Percentiles rank a stretch among this genome's conserved stretches.
These are phyloP conservation scores for Xerocomus brunneocitrinus DNA, from an alignment of 768 basidiomycete genomes.

Conservation along the genomic window DNA sequence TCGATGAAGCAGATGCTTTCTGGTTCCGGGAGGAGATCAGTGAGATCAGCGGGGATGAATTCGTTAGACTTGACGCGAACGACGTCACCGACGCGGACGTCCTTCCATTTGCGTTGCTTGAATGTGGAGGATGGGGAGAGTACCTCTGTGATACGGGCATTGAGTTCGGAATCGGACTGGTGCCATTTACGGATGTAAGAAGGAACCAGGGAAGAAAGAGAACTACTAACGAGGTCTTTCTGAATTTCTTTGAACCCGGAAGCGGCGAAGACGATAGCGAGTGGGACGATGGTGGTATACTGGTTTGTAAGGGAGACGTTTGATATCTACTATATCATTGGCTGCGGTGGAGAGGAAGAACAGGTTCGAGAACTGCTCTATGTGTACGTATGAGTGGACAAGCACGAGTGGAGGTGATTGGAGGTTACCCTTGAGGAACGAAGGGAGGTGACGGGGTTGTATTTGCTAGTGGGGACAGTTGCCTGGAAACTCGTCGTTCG, in stretches of 20 bases:
- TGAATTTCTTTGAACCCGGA: slow-evolving; percentile 95
- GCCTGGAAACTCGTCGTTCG: slow-evolving; percentile 59
- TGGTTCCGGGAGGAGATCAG: slow-evolving; percentile 85
- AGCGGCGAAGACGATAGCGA: slow-evolving; percentile 82
- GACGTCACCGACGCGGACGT: slow-evolving; percentile 87
- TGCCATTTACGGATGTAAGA: slow-evolving; percentile 68
- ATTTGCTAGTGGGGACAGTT: slow-evolving; percentile 95
- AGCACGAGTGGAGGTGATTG: neutral
- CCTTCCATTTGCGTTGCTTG: slow-evolving; percentile 76
- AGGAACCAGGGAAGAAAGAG: neutral
- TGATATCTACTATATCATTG: slow-evolving; percentile 98
- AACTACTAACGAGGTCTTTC: slow-evolving; percentile 66
- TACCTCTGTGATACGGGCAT: slow-evolving; percentile 75
- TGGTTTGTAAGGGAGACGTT: slow-evolving; percentile 93
- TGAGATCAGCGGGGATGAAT: slow-evolving; percentile 92
- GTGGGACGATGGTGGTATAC: slow-evolving; percentile 92
- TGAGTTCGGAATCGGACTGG: slow-evolving; percentile 89
- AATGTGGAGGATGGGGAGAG: slow-evolving; percentile 64
- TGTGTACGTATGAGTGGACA: slow-evolving; percentile 4
- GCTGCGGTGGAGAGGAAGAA: slow-evolving; percentile 98
- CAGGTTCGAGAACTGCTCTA: slow-evolving; percentile 96
- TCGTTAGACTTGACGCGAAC: slow-evolving; percentile 88
- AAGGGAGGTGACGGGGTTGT: slow-evolving; percentile 80
- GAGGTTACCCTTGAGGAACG: slow-evolving; percentile 81
- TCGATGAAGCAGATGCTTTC: slow-evolving; percentile 98